Evolutionary conservation across 257 asterid species (phyloP), one percentile per base, ranked within the genome.

Genomic region (Pogostemon cablin): DNA sequence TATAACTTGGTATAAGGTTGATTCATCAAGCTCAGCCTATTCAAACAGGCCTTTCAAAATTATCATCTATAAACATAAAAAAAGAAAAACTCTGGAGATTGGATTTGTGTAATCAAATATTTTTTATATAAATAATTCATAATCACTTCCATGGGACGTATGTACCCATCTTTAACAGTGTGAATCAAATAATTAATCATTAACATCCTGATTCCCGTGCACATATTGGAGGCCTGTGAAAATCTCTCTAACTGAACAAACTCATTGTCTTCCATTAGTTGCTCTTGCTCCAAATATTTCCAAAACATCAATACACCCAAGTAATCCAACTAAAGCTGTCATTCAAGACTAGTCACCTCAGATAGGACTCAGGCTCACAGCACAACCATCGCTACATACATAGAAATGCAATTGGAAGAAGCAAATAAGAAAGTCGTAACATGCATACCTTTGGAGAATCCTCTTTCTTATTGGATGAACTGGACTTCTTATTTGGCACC

Each of bases 401-500:
- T 17, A 17, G 11, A 44, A 74, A 3, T 53, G 15, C 49, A 62
- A 63, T 20, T 60, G 47, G 62, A 59, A 69, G 56, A 49, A 66
- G 75, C 50, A 62, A 67, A 34, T 48, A 67, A 55, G 63, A 32
- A 62, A 34, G 71, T 56, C 11, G 32, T 43, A 55, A 49, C 17
- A 60, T 41, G 69, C 68, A 66, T 77, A 90, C 95, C 90, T 87
- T 81, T 10, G 83, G 10, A 20, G 81, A 78, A 40, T 80, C 60
- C 12, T 81, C 87, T 42, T 78, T 81, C 79, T 81, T 84, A 61
- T 67, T 79, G 74, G 87, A 86, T 37, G 84, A 65, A 35, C 77
- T 82, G 10, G 87, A 47, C 58, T 80, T 85, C 84, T 79, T 88
- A 69, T 86, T 81, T 78, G 74, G 86, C 71, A 48, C 67, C 74